Evolutionary conservation across 305 asterid species (phyloP).

Genomic region (Fraxinus floribunda): DNA sequence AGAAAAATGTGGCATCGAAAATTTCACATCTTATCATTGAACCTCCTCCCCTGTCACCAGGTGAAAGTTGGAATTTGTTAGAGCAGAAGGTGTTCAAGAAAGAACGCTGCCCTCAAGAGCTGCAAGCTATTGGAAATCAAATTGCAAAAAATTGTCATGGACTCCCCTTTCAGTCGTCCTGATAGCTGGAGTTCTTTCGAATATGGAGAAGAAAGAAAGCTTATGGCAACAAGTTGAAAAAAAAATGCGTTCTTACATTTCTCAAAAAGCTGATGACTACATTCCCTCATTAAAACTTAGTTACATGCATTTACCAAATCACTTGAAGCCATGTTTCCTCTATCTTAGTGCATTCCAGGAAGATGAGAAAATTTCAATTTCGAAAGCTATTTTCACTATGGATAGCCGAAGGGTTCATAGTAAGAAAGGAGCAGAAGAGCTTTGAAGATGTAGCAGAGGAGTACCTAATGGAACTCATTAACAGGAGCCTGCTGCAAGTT

Average conservation of each 20-base stretch:
- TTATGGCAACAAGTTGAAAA: background rate
- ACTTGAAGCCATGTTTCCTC: conserved; percentile 21
- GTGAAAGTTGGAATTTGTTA: background rate
- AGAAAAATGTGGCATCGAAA: background rate
- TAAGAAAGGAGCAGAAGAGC: background rate
- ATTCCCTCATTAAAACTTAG: conserved; percentile 12
- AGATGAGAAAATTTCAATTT: background rate
- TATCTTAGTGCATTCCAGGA: conserved; percentile 22
- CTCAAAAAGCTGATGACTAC: background rate
- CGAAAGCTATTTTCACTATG: conserved; percentile 9
- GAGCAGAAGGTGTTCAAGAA: background rate
- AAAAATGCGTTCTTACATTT: background rate
- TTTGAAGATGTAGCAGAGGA: background rate
- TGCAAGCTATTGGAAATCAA: background rate
- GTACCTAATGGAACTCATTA: conserved; percentile 21
- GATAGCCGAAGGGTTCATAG: conserved; percentile 19
- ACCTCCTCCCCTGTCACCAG: background rate
- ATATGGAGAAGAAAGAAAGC: background rate
- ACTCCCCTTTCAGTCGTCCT: background rate
- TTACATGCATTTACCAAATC: conserved; percentile 18
- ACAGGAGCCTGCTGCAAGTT: conserved; percentile 11
- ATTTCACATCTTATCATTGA: background rate
- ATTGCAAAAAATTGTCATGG: background rate
- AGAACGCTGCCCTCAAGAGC: background rate
- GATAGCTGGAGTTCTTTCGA: background rate